Conservation (phyloP, 495 filamentous ascomycete species). For the Trypethelium eluteriae region DNA sequence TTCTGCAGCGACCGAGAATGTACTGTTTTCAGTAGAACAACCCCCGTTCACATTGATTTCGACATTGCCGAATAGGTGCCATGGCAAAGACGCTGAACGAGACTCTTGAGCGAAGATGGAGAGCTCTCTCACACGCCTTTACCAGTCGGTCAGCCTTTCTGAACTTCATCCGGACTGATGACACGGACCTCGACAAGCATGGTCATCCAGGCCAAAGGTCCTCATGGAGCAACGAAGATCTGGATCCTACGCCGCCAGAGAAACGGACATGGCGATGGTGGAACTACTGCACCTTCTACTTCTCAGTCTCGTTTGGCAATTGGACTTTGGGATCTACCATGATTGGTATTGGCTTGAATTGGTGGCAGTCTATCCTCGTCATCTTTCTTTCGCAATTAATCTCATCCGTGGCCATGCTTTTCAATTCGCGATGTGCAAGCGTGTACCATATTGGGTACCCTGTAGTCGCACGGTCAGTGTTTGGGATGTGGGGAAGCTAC, state of each 20-base stretch:
- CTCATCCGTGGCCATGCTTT: conserved; percentile 39
- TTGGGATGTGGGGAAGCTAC: conserved; percentile 37
- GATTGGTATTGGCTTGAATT: conserved; percentile 40
- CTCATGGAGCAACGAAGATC: conserved; percentile 29
- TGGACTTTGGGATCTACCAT: conserved; percentile 40
- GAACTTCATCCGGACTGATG: conserved; percentile 26
- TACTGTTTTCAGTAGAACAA: background rate
- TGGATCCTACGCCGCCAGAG: conserved; percentile 29
- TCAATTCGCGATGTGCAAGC: conserved; percentile 32
- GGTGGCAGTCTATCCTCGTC: conserved; percentile 42
- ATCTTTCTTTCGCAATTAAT: conserved; percentile 40
- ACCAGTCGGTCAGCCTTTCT: conserved; percentile 24
- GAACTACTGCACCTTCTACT: conserved; percentile 40
- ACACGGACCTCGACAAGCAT: conserved; percentile 29
- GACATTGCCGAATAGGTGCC: background rate
- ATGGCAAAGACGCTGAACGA: background rate
- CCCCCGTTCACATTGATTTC: background rate
- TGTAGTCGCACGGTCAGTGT: conserved; percentile 31
- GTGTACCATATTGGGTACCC: conserved; percentile 41
- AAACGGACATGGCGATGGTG: conserved; percentile 31
- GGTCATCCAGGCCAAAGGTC: conserved; percentile 19
- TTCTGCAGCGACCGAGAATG: too few relatives aligned
- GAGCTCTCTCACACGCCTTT: conserved; percentile 24
- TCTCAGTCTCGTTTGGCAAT: conserved; percentile 38
- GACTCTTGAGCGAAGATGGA: background rate